These are phyloP conservation scores for Mortierella sp. DNA, from an alignment of 371 early-diverging fungal species.

Conservation along the genomic window DNA sequence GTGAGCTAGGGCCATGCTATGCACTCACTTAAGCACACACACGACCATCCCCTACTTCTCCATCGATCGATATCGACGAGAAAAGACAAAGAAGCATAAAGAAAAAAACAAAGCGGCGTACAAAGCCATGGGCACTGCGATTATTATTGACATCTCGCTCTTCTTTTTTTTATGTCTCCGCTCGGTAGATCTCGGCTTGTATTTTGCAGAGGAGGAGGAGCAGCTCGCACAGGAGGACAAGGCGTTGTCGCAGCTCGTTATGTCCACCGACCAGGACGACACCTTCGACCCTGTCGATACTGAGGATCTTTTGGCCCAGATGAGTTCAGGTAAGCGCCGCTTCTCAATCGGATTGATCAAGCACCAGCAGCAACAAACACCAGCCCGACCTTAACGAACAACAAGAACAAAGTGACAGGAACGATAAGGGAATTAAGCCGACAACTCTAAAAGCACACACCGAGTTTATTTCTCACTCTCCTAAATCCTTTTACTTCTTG, in stretches of 20 bases:
- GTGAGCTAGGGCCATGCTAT: slow-evolving; percentile 11
- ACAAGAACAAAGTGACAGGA: background rate
- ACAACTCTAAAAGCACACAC: background rate
- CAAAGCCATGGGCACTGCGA: background rate
- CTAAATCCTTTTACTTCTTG: background rate
- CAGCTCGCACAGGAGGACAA: slow-evolving; percentile 51
- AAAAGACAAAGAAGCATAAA: background rate
- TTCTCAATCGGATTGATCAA: background rate
- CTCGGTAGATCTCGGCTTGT: slow-evolving; percentile 54
- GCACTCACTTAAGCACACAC: background rate
- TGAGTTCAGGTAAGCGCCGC: slow-evolving; percentile 39
- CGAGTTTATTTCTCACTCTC: background rate
- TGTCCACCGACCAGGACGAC: slow-evolving; percentile 49
- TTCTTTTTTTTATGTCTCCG: background rate
- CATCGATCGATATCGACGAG: background rate
- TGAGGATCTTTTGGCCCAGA: slow-evolving; percentile 44
- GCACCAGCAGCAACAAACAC: background rate
- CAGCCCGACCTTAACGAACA: background rate
- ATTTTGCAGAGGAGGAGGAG: slow-evolving; percentile 53
- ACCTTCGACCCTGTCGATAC: slow-evolving; percentile 55
- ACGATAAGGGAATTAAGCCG: background rate
- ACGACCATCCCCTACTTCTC: background rate
- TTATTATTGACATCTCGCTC: background rate
- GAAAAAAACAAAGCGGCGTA: background rate
- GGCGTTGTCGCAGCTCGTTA: slow-evolving; percentile 46